Conservation (phyloP, 495 filamentous ascomycete genomes). For the Penicillium verhagenii region DNA sequence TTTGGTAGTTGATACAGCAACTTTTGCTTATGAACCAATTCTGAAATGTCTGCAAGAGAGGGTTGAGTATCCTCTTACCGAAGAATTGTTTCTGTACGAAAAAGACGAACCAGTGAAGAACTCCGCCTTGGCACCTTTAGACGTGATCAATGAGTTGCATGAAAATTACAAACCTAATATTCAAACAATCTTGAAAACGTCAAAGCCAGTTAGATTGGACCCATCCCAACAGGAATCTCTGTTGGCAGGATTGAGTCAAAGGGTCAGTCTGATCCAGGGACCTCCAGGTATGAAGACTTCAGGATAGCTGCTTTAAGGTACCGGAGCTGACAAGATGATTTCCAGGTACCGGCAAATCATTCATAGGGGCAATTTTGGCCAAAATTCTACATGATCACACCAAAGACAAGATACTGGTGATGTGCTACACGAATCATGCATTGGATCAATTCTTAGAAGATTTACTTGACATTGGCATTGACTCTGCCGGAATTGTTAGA, state of each 20-base stretch:
- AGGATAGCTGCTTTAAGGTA: background rate
- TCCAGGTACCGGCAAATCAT: conserved; percentile 76
- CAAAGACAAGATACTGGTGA: conserved; percentile 55
- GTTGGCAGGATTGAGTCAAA: conserved; percentile 49
- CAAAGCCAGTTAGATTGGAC: conserved; percentile 48
- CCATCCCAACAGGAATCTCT: conserved; percentile 59
- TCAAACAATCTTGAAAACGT: conserved; percentile 27
- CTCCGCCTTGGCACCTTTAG: conserved; percentile 21
- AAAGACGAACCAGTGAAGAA: conserved; percentile 13
- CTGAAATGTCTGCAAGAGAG: conserved; percentile 58
- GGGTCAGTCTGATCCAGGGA: conserved; percentile 68
- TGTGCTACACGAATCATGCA: conserved; percentile 31
- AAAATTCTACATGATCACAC: conserved; percentile 57
- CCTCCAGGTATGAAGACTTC: conserved; percentile 59
- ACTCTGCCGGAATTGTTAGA: conserved; percentile 54
- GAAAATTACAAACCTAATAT: conserved; percentile 13
- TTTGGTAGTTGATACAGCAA: conserved; percentile 60
- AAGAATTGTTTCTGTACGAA: conserved; percentile 43
- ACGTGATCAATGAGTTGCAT: conserved; percentile 22
- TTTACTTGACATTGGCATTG: conserved; percentile 2
- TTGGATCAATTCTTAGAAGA: conserved; percentile 4
- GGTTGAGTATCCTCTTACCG: conserved; percentile 49
- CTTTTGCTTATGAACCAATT: conserved; percentile 74
- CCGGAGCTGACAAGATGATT: conserved; percentile 2
- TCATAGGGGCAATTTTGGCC: conserved; percentile 67